Base-by-base conservation (phyloP, 768 basidiomycete genomes). In the Pleurotus tuoliensis region DNA sequence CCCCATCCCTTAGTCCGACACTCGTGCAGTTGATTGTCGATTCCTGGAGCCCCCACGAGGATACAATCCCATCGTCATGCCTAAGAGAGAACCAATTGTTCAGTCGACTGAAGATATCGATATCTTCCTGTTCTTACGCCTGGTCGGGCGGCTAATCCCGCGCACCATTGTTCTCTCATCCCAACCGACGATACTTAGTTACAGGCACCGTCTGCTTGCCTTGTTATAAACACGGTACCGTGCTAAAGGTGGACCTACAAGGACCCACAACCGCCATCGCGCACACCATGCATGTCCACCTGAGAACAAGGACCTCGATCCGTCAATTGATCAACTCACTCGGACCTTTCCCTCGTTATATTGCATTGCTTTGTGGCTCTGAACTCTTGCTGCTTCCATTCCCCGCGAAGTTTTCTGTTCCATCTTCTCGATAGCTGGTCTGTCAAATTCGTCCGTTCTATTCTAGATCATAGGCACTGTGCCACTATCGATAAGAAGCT, bases 191-290 rank as follows among this genome's bases (percentile, higher is more conserved):
- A 34, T 9, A n/a, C n/a, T n/a, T n/a, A 34, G 30, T 34, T 34
- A 34, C 30, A 34, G 30, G 30, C 30, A 34, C 30, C 30, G 3
- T 9, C 30, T 34, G 9, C 30, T 34, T 34, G 30, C 30, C 30
- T 34, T 34, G 30, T 34, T 34, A 34, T 34, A 34, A 34, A 34
- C 30, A 34, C 30, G 30, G 8, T 34, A 11, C 11, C 11, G 1
- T 22, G 67, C 20, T 16, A 44, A 44, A 15, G 3, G 41, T 18
- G 51, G 51, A 53, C 51, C 51, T 41, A 53, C 39, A 53, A 53
- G 51, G 38, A 53, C 51, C 51, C 39, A 53, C 51, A 53, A 41
- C 20, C 7, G 15, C 37, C 39, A 41, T 20, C 34, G 8, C 15
- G 9, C 38, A 20, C 12, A 16, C 15, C 49, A 24, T 16, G 24